A percentile compares a stretch with the other conserved stretches of the same genome.
Conservation (phyloP, 2,329 filamentous ascomycete species). For the Fusarium duplospermum region DNA sequence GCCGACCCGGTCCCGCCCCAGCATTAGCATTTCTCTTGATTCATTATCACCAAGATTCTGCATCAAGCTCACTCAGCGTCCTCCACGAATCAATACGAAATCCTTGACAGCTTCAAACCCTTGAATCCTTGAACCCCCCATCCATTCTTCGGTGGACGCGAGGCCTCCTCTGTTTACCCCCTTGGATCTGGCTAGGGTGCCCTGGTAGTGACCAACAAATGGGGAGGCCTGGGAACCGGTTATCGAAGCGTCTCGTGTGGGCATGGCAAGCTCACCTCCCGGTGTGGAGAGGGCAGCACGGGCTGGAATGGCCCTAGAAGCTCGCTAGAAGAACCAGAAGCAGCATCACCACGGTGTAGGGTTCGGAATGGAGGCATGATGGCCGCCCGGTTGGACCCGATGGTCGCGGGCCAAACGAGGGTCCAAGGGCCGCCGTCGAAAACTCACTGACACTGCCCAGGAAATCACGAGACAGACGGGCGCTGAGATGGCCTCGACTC, state of each 20-base stretch:
- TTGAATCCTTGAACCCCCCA: neutral
- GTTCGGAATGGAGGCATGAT: slow-evolving; percentile 13
- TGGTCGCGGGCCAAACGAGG: slow-evolving; percentile 11
- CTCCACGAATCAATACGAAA: neutral
- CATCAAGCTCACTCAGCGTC: neutral
- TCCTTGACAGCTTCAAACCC: neutral
- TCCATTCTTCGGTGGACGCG: neutral
- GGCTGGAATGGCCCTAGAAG: slow-evolving; percentile 29
- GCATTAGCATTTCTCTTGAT: slow-evolving; percentile 5
- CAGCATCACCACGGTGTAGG: slow-evolving; percentile 2
- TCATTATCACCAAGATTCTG: neutral
- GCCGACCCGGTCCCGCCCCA: slow-evolving; percentile 33
- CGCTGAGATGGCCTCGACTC: slow-evolving; percentile 11
- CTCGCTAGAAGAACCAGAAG: slow-evolving; percentile 32
- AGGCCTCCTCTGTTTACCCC: neutral
- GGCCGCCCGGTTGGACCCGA: slow-evolving; percentile 41
- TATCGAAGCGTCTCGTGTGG: neutral
- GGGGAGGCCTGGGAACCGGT: neutral
- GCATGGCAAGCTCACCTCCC: neutral
- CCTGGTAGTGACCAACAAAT: neutral
- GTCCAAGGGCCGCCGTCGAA: neutral
- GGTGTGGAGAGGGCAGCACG: slow-evolving; percentile 18
- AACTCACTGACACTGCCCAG: slow-evolving; percentile 16
- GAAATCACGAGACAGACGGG: slow-evolving; percentile 38
- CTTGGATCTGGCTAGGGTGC: neutral